Evolutionary conservation across 768 basidiomycete species (phyloP).

Genomic region (Solioccasus polychromus): DNA sequence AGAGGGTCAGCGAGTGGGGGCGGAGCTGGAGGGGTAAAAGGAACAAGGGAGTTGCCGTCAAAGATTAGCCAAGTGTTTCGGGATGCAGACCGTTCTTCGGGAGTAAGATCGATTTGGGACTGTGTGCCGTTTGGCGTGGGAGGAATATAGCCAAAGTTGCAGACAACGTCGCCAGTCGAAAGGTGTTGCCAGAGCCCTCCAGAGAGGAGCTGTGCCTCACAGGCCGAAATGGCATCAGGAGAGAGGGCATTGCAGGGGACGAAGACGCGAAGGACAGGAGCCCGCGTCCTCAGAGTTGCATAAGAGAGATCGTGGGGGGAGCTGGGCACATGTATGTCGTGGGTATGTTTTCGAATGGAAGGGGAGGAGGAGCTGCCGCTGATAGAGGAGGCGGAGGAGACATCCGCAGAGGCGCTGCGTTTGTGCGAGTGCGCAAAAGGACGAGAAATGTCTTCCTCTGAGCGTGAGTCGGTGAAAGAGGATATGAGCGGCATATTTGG

Average conservation of each 20-base stretch:
- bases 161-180: slow-evolving; percentile 75
- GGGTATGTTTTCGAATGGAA: slow-evolving; percentile 15
- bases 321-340: slow-evolving; percentile 13
- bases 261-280: slow-evolving; percentile 72
- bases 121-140: slow-evolving; percentile 31
- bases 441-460: slow-evolving; percentile 40
- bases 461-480: slow-evolving; percentile 27
- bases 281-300: slow-evolving; percentile 60
- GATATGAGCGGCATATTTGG: slow-evolving; percentile 1
- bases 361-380: slow-evolving; percentile 22
- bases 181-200: slow-evolving; percentile 71
- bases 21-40: slow-evolving; percentile 53
- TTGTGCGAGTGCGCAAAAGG: slow-evolving; percentile 35
- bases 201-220: slow-evolving; percentile 67
- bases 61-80: slow-evolving; percentile 70
- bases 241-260: slow-evolving; percentile 64
- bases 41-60: slow-evolving; percentile 58
- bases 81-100: slow-evolving; percentile 18
- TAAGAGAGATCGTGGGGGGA: slow-evolving; percentile 62
- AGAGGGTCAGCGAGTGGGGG: slow-evolving; percentile 56
- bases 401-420: slow-evolving; percentile 42
- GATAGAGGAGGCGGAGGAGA: slow-evolving; percentile 43
- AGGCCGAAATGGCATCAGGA: slow-evolving; percentile 43
- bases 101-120: slow-evolving; percentile 16
- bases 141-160: slow-evolving; percentile 78